phyloP scores from a whole-genome alignment of 2,329 filamentous ascomycete genomes.

The Colletotrichum cordylinicola region DNA sequence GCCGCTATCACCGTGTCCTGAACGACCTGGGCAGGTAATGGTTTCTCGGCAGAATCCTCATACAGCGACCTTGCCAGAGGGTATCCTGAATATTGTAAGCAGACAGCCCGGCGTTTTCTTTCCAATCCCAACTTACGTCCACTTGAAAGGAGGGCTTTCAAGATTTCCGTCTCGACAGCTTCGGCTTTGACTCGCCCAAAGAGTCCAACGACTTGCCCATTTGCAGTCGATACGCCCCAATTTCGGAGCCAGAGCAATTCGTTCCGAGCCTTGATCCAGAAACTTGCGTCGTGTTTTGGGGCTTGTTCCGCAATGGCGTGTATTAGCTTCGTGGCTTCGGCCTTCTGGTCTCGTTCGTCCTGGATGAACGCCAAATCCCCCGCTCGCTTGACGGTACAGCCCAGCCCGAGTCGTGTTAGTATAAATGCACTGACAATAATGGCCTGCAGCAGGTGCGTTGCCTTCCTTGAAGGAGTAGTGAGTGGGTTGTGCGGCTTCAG shows the following conservation, averaged over 20 bases:
- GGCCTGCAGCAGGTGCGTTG: conserved; percentile 66
- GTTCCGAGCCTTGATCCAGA: conserved; percentile 66
- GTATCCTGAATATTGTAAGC: conserved; percentile 54
- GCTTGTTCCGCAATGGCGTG: conserved; percentile 54
- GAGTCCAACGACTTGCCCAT: conserved; percentile 61
- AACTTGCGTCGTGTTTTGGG: conserved; percentile 65
- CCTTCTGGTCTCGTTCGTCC: conserved; percentile 68
- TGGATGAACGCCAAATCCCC: conserved; percentile 70
- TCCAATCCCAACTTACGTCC: conserved; percentile 53
- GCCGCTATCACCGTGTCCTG: conserved; percentile 66
- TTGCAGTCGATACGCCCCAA: conserved; percentile 62
- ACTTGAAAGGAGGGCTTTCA: conserved; percentile 70
- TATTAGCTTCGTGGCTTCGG: conserved; percentile 64
- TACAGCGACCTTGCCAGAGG: conserved; percentile 68
- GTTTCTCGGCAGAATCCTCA: conserved; percentile 53
- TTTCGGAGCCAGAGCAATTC: conserved; percentile 76
- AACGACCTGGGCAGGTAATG: conserved; percentile 56
- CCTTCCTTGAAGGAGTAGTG: conserved; percentile 63
- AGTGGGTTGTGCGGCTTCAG: conserved; percentile 66
- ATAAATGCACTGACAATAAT: conserved; percentile 67
- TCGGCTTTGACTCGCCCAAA: conserved; percentile 65
- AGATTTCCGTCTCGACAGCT: conserved; percentile 72
- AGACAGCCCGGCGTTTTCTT: not conserved
- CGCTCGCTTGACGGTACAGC: conserved; percentile 57
- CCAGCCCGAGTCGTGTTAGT: conserved; percentile 54